Percentiles rank a stretch among this genome's conserved stretches.
Conservation (phyloP, 306 rosid species). For the Medicago arabica region DNA sequence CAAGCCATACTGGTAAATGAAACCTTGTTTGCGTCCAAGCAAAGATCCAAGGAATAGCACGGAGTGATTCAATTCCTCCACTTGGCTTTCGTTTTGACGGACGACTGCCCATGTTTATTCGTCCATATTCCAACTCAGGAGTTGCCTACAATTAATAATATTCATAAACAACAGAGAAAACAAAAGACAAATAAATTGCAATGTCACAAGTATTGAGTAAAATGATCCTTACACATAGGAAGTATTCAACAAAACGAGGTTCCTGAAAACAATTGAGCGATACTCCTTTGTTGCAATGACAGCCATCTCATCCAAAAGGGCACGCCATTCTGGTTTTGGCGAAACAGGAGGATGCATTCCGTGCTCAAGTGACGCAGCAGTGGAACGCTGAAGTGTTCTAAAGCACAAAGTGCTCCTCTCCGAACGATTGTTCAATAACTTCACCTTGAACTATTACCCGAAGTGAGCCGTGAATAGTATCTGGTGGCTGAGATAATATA, state of each 20-base stretch:
- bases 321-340: too few relatives aligned
- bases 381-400: too few relatives aligned
- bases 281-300: slow-evolving; percentile 33
- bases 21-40: slow-evolving; percentile 99
- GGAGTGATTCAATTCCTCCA: slow-evolving; percentile 97
- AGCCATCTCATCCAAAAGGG: too few relatives aligned
- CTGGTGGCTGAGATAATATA: too few relatives aligned
- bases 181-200: neutral
- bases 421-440: too few relatives aligned
- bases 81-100: slow-evolving; percentile 98
- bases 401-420: too few relatives aligned
- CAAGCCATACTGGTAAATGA: slow-evolving; percentile 98
- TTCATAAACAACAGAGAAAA: slow-evolving; percentile 5
- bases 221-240: slow-evolving; percentile 73
- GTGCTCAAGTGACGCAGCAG: too few relatives aligned
- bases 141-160: slow-evolving; percentile 70
- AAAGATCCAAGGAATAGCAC: slow-evolving; percentile 99
- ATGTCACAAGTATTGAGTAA: neutral
- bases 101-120: slow-evolving; percentile 99
- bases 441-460: too few relatives aligned
- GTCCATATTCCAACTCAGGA: slow-evolving; percentile 94
- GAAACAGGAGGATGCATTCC: too few relatives aligned
- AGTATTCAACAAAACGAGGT: slow-evolving; percentile 95
- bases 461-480: too few relatives aligned
- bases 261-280: slow-evolving; percentile 93